A percentile compares a stretch with the other conserved stretches of the same genome.
Evolutionary conservation across 1,284 basidiomycete genomes (phyloP).

Genomic region (Apiotrichum gamsii): DNA sequence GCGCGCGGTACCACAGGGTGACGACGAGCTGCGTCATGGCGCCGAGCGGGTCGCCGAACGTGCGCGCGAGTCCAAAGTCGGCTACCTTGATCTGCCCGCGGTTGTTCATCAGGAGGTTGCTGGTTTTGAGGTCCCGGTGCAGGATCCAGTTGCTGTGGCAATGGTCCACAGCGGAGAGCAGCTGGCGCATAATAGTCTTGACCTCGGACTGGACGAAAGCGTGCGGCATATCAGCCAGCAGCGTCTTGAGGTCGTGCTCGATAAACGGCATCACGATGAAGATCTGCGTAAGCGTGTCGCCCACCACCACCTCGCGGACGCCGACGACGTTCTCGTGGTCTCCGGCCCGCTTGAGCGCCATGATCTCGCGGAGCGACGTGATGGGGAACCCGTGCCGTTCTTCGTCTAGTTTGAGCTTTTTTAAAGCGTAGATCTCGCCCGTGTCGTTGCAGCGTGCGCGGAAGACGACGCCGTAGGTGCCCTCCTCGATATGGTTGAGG

Average conservation of each 20-base stretch:
- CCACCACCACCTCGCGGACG: conserved; percentile 93
- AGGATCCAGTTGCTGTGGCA: conserved; percentile 97
- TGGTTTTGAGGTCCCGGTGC: conserved; percentile 95
- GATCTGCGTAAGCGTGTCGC: conserved; percentile 98
- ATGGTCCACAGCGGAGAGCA: conserved; percentile 84
- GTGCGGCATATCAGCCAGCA: conserved; percentile 85
- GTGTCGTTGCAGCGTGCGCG: conserved; percentile 89
- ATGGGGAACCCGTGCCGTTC: conserved; percentile 98
- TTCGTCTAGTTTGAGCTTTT: conserved; percentile 96
- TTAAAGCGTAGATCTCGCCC: conserved; percentile 90
- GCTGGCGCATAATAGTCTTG: conserved; percentile 90
- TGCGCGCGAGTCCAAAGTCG: conserved; percentile 92
- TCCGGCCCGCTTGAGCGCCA: conserved; percentile 79
- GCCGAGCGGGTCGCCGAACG: conserved; percentile 91
- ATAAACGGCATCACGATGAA: conserved; percentile 99
- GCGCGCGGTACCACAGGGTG: conserved; percentile 96
- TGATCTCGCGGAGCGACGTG: conserved; percentile 89
- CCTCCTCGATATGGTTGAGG: conserved; percentile 98
- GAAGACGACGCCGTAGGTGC: conserved; percentile 96
- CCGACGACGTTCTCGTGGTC: conserved; percentile 91
- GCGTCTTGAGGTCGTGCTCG: conserved; percentile 96
- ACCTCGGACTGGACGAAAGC: conserved; percentile 96
- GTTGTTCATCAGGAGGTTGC: conserved; percentile 97
- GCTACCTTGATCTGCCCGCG: conserved; percentile 96
- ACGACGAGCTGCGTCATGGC: conserved; percentile 97